phyloP scores from a whole-genome alignment of 2,329 filamentous ascomycete genomes.

The Hymenoscyphus occultus region DNA sequence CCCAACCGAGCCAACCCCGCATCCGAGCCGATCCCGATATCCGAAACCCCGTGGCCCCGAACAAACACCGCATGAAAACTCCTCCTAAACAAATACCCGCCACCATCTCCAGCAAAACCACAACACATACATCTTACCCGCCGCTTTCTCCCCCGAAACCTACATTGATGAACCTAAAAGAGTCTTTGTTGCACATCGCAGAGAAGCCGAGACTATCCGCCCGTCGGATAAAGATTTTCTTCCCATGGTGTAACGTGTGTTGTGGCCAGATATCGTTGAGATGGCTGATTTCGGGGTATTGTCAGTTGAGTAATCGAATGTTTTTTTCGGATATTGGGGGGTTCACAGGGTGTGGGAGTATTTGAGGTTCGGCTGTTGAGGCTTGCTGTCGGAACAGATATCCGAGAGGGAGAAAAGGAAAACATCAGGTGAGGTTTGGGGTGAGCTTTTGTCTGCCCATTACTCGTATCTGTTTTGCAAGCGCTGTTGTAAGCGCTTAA shows the following conservation, averaged over 20 bases:
- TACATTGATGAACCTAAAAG: neutral
- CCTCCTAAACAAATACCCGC: conserved; percentile 13
- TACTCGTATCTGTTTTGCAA: neutral
- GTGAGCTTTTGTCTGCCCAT: neutral
- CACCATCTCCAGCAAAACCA: neutral
- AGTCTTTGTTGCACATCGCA: conserved; percentile 14
- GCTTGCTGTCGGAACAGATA: neutral
- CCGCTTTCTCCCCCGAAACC: neutral
- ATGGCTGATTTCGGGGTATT: neutral
- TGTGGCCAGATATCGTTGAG: neutral
- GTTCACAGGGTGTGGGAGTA: neutral
- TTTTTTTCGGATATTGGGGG: neutral
- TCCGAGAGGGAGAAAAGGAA: neutral
- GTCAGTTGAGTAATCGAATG: neutral
- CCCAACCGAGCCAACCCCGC: neutral
- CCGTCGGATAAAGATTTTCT: conserved; percentile 12
- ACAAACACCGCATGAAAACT: neutral
- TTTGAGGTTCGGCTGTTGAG: neutral
- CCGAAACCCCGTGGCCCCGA: neutral
- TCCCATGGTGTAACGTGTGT: neutral
- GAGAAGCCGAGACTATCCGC: conserved; percentile 13
- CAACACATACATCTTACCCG: neutral
- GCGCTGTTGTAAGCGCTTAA: too few species aligned
- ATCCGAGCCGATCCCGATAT: conserved; percentile 1
- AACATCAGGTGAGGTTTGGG: neutral